Percentiles rank a stretch among this genome's conserved stretches.
These are phyloP conservation scores for Heritiera fomes DNA, from an alignment of 345 rosid species.

Conservation along the genomic window DNA sequence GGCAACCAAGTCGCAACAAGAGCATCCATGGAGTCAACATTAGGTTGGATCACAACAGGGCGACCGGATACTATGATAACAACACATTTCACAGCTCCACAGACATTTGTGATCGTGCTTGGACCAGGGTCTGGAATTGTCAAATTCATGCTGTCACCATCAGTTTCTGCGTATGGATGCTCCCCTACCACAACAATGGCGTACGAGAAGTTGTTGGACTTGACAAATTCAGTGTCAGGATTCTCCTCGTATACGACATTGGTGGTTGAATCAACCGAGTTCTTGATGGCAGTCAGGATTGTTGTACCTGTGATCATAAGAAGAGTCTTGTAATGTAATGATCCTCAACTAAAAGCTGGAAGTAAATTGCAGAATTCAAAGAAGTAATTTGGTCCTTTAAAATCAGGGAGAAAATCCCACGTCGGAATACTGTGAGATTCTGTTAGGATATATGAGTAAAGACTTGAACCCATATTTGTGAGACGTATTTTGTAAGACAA, in stretches of 20 bases:
- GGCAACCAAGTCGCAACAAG: conserved; percentile 62
- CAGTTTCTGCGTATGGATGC: conserved; percentile 41
- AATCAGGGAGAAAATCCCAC: too few species aligned
- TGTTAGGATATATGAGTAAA: too few species aligned
- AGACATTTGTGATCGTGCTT: conserved; percentile 39
- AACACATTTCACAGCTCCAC: conserved; percentile 43
- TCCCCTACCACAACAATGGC: conserved; percentile 54
- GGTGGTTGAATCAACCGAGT: conserved; percentile 37
- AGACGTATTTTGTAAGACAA: too few species aligned
- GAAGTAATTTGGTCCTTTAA: too few species aligned
- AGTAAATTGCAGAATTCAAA: background rate
- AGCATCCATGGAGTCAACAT: conserved; percentile 34
- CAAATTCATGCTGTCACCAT: conserved; percentile 46
- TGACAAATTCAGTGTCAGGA: conserved; percentile 37
- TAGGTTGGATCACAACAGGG: conserved; percentile 45
- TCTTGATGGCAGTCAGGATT: conserved; percentile 42
- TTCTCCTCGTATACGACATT: conserved; percentile 38
- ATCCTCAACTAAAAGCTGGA: background rate
- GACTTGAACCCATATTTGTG: too few species aligned
- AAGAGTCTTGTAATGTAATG: background rate
- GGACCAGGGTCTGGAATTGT: conserved; percentile 49
- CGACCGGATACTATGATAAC: conserved; percentile 47
- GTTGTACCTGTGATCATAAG: conserved; percentile 45
- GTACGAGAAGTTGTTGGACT: conserved; percentile 37
- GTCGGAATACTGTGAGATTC: too few species aligned